Evolutionary conservation across 75 land plant species (phyloP).

Genomic region (Adiantum capillusveneris): DNA sequence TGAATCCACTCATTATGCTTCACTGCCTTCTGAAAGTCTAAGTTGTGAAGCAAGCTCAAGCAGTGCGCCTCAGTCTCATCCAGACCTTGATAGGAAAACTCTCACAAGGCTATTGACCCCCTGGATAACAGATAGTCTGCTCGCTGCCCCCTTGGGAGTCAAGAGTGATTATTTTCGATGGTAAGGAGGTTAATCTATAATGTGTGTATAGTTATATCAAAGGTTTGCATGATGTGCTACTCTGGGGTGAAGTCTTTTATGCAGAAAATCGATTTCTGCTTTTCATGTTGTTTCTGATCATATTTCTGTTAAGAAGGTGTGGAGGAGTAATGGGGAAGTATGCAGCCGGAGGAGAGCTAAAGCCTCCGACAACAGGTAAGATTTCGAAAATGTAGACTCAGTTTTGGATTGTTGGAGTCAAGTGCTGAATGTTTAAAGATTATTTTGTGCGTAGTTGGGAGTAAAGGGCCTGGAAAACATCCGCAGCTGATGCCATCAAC

Average conservation of each 20-base stretch:
- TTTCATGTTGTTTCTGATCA: no score
- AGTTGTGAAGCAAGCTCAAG: background rate
- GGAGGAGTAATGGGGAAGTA: constrained; percentile 95
- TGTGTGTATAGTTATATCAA: background rate
- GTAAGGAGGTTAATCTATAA: constrained; percentile 30
- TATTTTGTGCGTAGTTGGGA: constrained; percentile 29
- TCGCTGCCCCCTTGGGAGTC: constrained; percentile 77
- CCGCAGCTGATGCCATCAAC: constrained; percentile 92
- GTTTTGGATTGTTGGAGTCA: no score
- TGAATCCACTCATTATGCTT: constrained; percentile 24
- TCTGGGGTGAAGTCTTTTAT: no score
- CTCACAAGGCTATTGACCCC: constrained; percentile 72
- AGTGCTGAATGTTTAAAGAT: no score
- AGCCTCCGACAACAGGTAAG: constrained; percentile 80
- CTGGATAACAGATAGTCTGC: constrained; percentile 93
- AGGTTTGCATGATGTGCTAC: no score
- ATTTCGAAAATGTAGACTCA: constrained; percentile 1
- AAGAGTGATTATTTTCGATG: constrained; percentile 90
- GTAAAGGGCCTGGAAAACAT: constrained; percentile 80
- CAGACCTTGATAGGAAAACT: constrained; percentile 48
- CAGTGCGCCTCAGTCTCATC: background rate
- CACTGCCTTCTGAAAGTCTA: background rate
- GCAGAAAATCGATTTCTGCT: no score
- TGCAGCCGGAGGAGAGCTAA: constrained; percentile 86
- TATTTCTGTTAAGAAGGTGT: constrained; percentile 44